These are phyloP conservation scores for Apophysomyces trapeziformis DNA, from an alignment of 371 early-diverging fungal species.

Conservation along the genomic window DNA sequence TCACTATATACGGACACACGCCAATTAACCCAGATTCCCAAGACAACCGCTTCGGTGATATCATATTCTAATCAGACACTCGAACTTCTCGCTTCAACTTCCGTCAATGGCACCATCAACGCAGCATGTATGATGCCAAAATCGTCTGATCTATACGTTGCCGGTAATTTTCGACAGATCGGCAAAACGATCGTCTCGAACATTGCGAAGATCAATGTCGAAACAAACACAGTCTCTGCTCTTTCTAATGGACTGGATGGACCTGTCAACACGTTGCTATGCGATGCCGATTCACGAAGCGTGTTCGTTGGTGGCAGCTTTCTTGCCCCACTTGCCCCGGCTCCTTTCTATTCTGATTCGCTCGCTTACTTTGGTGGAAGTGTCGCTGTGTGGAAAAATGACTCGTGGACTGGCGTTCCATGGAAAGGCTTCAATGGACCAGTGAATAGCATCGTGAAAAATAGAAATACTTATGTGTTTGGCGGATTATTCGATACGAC, in stretches of 20 bases:
- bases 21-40: constrained; percentile 41
- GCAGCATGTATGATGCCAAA: constrained; percentile 33
- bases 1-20: constrained; percentile 45
- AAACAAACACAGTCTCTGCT: constrained; percentile 38
- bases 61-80: constrained; percentile 41
- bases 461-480: constrained; percentile 34
- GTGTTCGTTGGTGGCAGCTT: constrained; percentile 56
- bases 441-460: constrained; percentile 35
- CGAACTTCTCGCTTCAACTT: constrained; percentile 37
- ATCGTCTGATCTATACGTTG: constrained; percentile 46
- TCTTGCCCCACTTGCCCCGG: constrained; percentile 32
- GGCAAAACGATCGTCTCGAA: constrained; percentile 45
- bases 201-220: constrained; percentile 57
- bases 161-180: constrained; percentile 50
- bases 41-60: constrained; percentile 38
- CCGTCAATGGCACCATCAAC: constrained; percentile 38
- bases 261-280: constrained; percentile 64
- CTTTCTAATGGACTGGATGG: constrained; percentile 73
- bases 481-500: constrained; percentile 52
- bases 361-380: constrained; percentile 59
- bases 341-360: constrained; percentile 35
- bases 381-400: constrained; percentile 57
- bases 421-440: constrained; percentile 70
- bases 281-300: constrained; percentile 51
- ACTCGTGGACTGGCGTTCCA: constrained; percentile 53